Evolutionary conservation across 306 rosid species (phyloP).

Genomic region (apple (Malus domestica)): DNA sequence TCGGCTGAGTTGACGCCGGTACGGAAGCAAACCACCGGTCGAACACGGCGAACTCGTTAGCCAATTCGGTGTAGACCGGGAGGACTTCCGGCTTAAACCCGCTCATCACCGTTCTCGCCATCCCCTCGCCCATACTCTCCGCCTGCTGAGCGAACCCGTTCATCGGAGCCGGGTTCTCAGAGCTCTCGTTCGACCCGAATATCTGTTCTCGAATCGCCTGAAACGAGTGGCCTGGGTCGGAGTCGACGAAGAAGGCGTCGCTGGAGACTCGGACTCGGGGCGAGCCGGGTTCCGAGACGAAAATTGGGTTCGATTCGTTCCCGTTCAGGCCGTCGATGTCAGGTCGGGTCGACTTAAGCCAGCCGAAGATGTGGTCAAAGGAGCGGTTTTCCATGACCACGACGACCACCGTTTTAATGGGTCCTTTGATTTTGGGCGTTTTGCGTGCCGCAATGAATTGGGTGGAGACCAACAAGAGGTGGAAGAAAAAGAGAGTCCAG

Average conservation of each 20-base stretch:
- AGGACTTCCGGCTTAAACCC: conserved; percentile 64
- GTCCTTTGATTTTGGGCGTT: conserved; percentile 52
- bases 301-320: conserved; percentile 54
- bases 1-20: conserved; percentile 90
- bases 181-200: conserved; percentile 60
- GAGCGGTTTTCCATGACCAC: conserved; percentile 93
- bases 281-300: conserved; percentile 29
- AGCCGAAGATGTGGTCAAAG: conserved; percentile 81
- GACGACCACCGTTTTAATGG: conserved; percentile 72
- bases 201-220: conserved; percentile 86
- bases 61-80: conserved; percentile 62
- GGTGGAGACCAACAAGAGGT: conserved; percentile 31
- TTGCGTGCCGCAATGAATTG: conserved; percentile 16
- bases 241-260: conserved; percentile 63
- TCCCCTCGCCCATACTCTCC: conserved; percentile 20
- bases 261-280: conserved; percentile 36
- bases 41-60: conserved; percentile 55
- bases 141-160: conserved; percentile 92
- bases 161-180: conserved; percentile 51
- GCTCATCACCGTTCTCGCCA: conserved; percentile 67
- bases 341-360: conserved; percentile 72
- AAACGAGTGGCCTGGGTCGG: conserved; percentile 85
- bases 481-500: conserved; percentile 27
- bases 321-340: conserved; percentile 75
- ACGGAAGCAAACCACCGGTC: conserved; percentile 92